A percentile compares a stretch with the other conserved stretches of the same genome.
These are phyloP conservation scores for Pharus latifolius DNA, from an alignment of 176 grass and related monocot genomes.

Conservation along the genomic window DNA sequence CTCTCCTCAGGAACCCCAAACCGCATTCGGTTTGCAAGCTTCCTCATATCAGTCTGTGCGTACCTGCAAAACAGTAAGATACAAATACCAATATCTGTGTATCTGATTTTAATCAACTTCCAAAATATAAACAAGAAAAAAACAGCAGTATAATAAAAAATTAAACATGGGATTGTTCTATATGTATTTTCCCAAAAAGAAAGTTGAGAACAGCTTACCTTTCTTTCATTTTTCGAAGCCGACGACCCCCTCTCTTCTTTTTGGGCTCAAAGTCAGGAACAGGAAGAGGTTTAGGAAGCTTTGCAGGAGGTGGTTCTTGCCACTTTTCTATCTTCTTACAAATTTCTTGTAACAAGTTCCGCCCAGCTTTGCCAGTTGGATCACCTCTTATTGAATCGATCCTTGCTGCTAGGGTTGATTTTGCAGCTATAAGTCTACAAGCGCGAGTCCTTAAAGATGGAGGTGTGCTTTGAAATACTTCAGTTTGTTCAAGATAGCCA, in stretches of 20 bases:
- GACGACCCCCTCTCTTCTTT: conserved; percentile 67
- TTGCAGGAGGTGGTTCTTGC: conserved; percentile 87
- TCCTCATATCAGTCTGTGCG: conserved; percentile 82
- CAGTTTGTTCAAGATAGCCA: conserved; percentile 84
- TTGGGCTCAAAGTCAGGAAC: conserved; percentile 81
- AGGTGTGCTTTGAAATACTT: conserved; percentile 83
- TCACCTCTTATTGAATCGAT: conserved; percentile 81
- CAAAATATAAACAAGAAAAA: background rate
- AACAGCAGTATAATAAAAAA: background rate
- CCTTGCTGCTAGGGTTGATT: conserved; percentile 70
- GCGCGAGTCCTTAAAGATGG: conserved; percentile 53
- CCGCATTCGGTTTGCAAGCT: conserved; percentile 80
- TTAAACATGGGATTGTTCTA: background rate
- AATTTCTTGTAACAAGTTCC: conserved; percentile 67
- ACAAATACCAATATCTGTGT: background rate
- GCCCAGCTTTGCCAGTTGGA: conserved; percentile 74
- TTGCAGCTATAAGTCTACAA: conserved; percentile 61
- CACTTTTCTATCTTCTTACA: conserved; percentile 87
- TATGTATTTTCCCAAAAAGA: background rate
- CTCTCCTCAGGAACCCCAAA: conserved; percentile 87
- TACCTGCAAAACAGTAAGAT: conserved; percentile 50
- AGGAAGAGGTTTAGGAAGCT: conserved; percentile 79
- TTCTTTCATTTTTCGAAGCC: conserved; percentile 89
- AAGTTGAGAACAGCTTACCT: conserved; percentile 26
- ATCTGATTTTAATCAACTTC: background rate